These are phyloP conservation scores for Fusarium nanum DNA, from an alignment of 2,329 filamentous ascomycete genomes.

Conservation along the genomic window DNA sequence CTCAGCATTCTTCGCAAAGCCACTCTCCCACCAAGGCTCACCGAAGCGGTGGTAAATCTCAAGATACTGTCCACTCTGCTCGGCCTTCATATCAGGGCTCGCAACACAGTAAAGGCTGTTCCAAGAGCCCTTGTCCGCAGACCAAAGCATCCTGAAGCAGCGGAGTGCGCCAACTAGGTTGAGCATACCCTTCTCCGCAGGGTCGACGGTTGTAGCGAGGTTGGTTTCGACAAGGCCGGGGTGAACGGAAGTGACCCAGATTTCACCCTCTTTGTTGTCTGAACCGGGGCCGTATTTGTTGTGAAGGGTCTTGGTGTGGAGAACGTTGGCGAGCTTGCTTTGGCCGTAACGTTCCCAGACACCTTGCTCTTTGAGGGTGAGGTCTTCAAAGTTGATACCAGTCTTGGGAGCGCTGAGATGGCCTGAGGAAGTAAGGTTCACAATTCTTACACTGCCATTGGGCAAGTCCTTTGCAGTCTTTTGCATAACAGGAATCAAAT, in stretches of 20 bases:
- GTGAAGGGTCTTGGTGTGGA: conserved; percentile 28
- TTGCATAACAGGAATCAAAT: conserved; percentile 30
- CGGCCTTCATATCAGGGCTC: conserved; percentile 16
- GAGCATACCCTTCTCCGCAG: neutral
- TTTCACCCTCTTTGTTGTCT: conserved; percentile 9
- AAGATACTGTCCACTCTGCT: conserved; percentile 33
- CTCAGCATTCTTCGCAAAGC: conserved; percentile 19
- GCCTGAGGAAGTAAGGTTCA: conserved; percentile 33
- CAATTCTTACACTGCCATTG: conserved; percentile 21
- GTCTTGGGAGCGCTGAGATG: conserved; percentile 25
- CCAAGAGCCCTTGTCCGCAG: conserved; percentile 32
- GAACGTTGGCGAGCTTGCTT: conserved; percentile 35
- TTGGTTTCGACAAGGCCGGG: conserved; percentile 33
- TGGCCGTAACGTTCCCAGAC: conserved; percentile 28
- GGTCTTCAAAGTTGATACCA: conserved; percentile 25
- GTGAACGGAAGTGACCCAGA: conserved; percentile 31
- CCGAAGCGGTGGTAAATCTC: conserved; percentile 19
- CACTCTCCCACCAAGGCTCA: conserved; percentile 29
- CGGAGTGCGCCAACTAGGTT: neutral
- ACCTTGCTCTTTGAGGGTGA: neutral
- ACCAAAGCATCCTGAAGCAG: neutral
- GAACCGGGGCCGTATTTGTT: conserved; percentile 30
- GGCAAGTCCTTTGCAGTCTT: conserved; percentile 16
- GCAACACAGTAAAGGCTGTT: conserved; percentile 36
- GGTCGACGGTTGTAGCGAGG: neutral